These are phyloP conservation scores for Amanita pseudoporphyria DNA, from an alignment of 768 basidiomycete genomes.

Conservation along the genomic window DNA sequence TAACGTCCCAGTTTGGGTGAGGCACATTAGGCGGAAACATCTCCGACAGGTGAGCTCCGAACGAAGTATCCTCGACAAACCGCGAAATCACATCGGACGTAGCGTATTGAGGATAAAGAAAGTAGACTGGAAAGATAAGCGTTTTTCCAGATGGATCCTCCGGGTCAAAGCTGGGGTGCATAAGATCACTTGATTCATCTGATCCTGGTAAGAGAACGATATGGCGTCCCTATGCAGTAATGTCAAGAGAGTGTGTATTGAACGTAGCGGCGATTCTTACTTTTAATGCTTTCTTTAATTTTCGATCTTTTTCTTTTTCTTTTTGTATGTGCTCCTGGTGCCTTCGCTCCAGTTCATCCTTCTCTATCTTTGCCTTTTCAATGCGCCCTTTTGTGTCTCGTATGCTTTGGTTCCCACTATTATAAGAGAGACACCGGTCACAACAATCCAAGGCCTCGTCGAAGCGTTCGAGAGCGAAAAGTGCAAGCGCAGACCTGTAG, in stretches of 20 bases:
- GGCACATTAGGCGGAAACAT: conserved; percentile 77
- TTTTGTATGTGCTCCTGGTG: conserved; percentile 37
- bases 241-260: conserved; percentile 5
- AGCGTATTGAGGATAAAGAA: conserved; percentile 86
- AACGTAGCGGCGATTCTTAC: conserved; percentile 30
- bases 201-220: conserved; percentile 47
- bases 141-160: conserved; percentile 50
- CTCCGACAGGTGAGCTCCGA: conserved; percentile 60
- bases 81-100: conserved; percentile 84
- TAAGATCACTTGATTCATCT: conserved; percentile 44
- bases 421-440: conserved; percentile 51
- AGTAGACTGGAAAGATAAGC: conserved; percentile 80
- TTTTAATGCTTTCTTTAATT: conserved; percentile 50
- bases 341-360: conserved; percentile 42
- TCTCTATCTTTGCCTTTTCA: conserved; percentile 34
- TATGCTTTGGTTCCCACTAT: conserved; percentile 47
- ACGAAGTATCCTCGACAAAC: conserved; percentile 80
- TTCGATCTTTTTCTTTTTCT: conserved; percentile 42
- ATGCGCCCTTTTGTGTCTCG: conserved; percentile 38
- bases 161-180: conserved; percentile 54
- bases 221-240: conserved; percentile 54
- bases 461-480: conserved; percentile 61
- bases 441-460: conserved; percentile 85
- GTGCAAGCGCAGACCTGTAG: conserved; percentile 75
- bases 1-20: conserved; percentile 68